These are phyloP conservation scores for Lactifluus volemus DNA, from an alignment of 768 basidiomycete genomes.

Conservation along the genomic window DNA sequence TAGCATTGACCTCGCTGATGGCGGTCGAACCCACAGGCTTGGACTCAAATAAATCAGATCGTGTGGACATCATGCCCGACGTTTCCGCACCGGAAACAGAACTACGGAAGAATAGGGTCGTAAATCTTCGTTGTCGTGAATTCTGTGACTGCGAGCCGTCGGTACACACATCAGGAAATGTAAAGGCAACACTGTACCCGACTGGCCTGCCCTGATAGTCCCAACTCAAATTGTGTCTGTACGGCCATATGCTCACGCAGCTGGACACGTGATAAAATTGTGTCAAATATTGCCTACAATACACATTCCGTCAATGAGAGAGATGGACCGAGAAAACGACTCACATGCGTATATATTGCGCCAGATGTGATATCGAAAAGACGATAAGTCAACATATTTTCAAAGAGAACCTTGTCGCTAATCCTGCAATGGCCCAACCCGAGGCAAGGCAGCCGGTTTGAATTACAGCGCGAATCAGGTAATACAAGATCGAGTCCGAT, in stretches of 20 bases:
- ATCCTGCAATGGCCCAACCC: not conserved
- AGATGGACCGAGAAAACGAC: not conserved
- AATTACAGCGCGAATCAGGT: not conserved
- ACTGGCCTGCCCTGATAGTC: not conserved
- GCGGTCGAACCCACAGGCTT: not conserved
- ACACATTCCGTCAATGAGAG: not conserved
- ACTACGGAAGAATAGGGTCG: not conserved
- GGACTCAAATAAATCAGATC: not conserved
- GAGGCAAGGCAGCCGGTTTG: conserved; percentile 1
- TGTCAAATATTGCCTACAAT: not conserved
- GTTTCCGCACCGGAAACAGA: not conserved
- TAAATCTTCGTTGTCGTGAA: too few relatives aligned
- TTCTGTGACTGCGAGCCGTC: not conserved
- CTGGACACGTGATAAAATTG: not conserved
- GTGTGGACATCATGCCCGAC: not conserved
- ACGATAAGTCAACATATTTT: not conserved
- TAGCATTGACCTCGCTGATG: not conserved
- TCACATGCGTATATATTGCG: not conserved
- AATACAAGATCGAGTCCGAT: not conserved
- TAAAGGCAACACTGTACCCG: not conserved
- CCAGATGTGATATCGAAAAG: not conserved
- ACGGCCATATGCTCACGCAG: not conserved
- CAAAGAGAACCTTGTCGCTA: not conserved
- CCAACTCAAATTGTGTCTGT: not conserved
- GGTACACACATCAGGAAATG: not conserved